Conservation (phyloP, 2,329 filamentous ascomycete species). For the Microcyclospora tardicrescens region DNA sequence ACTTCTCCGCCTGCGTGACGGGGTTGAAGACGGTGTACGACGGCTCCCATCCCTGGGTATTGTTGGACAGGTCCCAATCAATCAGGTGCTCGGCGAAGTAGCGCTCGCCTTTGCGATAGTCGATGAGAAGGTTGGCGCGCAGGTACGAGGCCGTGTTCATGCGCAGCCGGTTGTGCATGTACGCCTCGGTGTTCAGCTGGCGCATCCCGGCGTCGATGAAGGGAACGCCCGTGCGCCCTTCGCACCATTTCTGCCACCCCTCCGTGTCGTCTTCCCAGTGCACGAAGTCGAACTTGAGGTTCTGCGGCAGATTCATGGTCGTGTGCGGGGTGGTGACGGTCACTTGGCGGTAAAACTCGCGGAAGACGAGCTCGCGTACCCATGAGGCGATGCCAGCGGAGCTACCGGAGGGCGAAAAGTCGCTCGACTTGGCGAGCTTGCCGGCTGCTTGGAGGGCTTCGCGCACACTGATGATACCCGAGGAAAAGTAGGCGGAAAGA, state of each 20-base stretch:
- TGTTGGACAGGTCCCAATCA: slow-evolving; percentile 37
- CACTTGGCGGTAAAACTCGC: slow-evolving; percentile 39
- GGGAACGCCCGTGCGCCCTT: slow-evolving; percentile 35
- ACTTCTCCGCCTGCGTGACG: slow-evolving; percentile 67
- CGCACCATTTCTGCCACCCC: slow-evolving; percentile 37
- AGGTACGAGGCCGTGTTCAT: slow-evolving; percentile 39
- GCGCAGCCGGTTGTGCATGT: slow-evolving; percentile 40
- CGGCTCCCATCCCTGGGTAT: slow-evolving; percentile 41
- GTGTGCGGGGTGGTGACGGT: slow-evolving; percentile 35
- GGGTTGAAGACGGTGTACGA: slow-evolving; percentile 45
- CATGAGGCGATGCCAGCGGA: slow-evolving; percentile 28
- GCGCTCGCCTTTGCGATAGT: slow-evolving; percentile 37
- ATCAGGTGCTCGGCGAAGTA: slow-evolving; percentile 40
- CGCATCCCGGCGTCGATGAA: slow-evolving; percentile 42
- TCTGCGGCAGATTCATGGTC: slow-evolving; percentile 33
- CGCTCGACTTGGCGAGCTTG: slow-evolving; percentile 29
- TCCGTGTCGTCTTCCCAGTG: slow-evolving; percentile 39
- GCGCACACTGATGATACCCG: slow-evolving; percentile 33
- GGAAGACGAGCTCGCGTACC: slow-evolving; percentile 40
- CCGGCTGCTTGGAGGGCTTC: slow-evolving; percentile 31
- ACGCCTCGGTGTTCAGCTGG: slow-evolving; percentile 36
- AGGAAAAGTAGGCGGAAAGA: slow-evolving; percentile 33
- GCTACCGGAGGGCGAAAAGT: slow-evolving; percentile 27
- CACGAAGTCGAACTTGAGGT: slow-evolving; percentile 39
- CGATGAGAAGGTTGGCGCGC: slow-evolving; percentile 36